phyloP scores from a whole-genome alignment of 495 filamentous ascomycete genomes.

The Penicillium goetzii region DNA sequence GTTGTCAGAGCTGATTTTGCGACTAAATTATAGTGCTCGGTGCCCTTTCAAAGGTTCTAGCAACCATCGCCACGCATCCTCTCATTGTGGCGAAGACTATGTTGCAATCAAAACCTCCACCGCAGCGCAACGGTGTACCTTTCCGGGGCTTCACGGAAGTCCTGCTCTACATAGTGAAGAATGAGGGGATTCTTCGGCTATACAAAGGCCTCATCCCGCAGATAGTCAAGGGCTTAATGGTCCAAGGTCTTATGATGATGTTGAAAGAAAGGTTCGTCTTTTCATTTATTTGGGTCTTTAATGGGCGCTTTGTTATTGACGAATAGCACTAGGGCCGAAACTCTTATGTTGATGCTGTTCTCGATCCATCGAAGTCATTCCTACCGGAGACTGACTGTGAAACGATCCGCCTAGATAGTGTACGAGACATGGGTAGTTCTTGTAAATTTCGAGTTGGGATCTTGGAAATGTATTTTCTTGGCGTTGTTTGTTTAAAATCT shows the following conservation, averaged over 20 bases:
- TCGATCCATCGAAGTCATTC: not conserved
- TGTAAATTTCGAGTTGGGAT: not conserved
- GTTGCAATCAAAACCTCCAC: conserved; percentile 81
- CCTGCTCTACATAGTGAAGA: conserved; percentile 77
- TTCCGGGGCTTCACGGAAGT: conserved; percentile 88
- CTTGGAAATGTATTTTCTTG: too few species aligned
- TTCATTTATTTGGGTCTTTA: not conserved
- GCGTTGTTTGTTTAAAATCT: too few species aligned
- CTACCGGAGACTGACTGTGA: not conserved
- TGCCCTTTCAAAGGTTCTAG: conserved; percentile 79
- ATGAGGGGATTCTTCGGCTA: conserved; percentile 75
- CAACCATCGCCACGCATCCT: conserved; percentile 84
- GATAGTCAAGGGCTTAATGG: conserved; percentile 80
- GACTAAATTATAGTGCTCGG: conserved; percentile 63
- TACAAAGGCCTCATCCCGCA: conserved; percentile 92
- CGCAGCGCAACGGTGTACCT: conserved; percentile 72
- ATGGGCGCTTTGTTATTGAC: not conserved
- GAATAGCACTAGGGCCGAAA: conserved; percentile 9
- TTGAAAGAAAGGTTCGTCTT: conserved; percentile 83
- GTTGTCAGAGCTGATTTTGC: not conserved
- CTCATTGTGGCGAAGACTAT: conserved; percentile 92
- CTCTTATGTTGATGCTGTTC: not conserved
- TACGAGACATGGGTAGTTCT: not conserved
- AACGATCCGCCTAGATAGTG: not conserved
- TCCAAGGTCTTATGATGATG: conserved; percentile 95